Evolutionary conservation across 306 rosid species (phyloP), one percentile per base, ranked within the genome.

Genomic region (Betula pendula): DNA sequence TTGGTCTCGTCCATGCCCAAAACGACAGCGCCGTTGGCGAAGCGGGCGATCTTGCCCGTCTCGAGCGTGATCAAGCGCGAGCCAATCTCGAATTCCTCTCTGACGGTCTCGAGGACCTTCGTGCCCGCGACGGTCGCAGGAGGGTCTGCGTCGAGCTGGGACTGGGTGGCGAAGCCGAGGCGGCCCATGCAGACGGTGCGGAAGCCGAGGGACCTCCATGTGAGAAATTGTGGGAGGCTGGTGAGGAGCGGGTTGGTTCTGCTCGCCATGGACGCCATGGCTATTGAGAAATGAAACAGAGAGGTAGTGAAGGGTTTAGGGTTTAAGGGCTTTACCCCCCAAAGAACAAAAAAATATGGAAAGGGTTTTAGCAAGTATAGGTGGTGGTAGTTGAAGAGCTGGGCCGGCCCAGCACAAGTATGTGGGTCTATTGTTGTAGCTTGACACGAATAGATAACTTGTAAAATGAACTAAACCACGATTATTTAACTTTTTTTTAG

Each of bases 21-120:
- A 56, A 95, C 97, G 31, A 87, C 97, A 0, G 97, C 85, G 38
- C 94, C 99, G 63, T 95, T 95, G 2, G 99, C 91, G 76, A 95
- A 92, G 35, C 97, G 96, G 43, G 97, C 96, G 62, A 92, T 82
- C 86, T 89, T 91, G 1, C 97, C 97, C 9, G 92, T 92, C 71
- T 95, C 92, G 4, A 95, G 84, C 1, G 91, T 82, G 69, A 92
- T 80, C 42, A 83, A 17, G 22, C 89, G 87, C 8, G 93, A 89
- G 5, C 97, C 99, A 9, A 92, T 76, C 79, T 95, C 99, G 74
- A 95, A 90, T 71, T 92, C 96, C 72, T 95, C 99, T 9, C 44
- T 86, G 88, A 84, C 84, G 20, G 76, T 70, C 29, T 90, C 94
- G n/a, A 92, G 91, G 44, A 85, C 76, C 81, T 88, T 88, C 48